These are phyloP conservation scores for Mikania micrantha DNA, from an alignment of 129 eudicot species.

Conservation along the genomic window DNA sequence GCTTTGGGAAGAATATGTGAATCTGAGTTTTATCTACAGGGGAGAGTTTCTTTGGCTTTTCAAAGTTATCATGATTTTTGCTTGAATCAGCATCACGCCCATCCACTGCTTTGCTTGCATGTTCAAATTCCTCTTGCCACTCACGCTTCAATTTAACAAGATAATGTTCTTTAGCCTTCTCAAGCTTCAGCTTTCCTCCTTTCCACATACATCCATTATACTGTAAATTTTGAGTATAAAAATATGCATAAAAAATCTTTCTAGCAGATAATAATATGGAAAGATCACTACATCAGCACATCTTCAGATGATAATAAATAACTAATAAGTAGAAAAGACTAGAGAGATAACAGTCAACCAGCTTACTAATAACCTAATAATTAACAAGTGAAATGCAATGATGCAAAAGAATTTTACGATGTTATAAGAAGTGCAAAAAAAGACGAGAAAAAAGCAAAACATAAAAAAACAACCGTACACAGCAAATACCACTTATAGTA, in stretches of 20 bases:
- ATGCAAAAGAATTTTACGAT: background rate
- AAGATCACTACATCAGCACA: background rate
- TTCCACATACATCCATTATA: constrained; percentile 99
- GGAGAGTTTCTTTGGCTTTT: constrained; percentile 36
- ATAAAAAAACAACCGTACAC: no score
- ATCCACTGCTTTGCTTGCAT: constrained; percentile 21
- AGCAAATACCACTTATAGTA: no score
- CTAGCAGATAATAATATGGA: background rate
- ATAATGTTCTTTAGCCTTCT: constrained; percentile 91
- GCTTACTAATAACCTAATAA: background rate
- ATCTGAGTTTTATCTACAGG: constrained; percentile 46
- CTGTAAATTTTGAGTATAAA: constrained; percentile 24
- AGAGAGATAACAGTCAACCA: background rate
- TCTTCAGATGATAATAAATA: background rate
- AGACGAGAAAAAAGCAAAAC: background rate
- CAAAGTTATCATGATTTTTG: constrained; percentile 24
- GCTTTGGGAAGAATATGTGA: constrained; percentile 65
- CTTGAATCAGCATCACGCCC: constrained; percentile 20
- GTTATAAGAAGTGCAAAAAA: background rate
- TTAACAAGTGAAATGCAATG: background rate
- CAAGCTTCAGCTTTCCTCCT: constrained; percentile 81
- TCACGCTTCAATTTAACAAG: constrained; percentile 61
- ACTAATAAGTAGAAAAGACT: background rate
- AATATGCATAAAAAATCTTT: background rate
- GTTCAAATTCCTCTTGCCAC: constrained; percentile 65